A percentile compares a stretch with the other conserved stretches of the same genome.
phyloP scores from a whole-genome alignment of 148 eudicot genomes.

The Vaccinium macrocarpon region DNA sequence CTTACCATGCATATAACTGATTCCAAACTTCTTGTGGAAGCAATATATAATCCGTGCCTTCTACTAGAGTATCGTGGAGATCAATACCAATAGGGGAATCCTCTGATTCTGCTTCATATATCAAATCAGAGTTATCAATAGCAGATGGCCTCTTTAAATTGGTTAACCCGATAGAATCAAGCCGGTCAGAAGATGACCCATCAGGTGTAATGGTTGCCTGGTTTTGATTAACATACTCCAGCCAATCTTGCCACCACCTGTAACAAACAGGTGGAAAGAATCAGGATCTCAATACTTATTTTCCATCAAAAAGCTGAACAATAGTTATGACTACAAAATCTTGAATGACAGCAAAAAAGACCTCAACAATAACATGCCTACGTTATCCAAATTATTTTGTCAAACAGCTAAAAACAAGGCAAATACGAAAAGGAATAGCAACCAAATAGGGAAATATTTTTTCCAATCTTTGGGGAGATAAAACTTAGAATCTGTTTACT shows the following conservation, averaged over 20 bases:
- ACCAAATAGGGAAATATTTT: neutral
- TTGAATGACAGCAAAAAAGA: neutral
- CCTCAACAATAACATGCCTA: neutral
- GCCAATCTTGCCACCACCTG: constrained; percentile 99
- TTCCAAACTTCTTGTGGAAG: constrained; percentile 38
- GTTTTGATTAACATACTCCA: constrained; percentile 71
- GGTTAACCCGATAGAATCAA: constrained; percentile 36
- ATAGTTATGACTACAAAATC: neutral
- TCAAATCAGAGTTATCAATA: constrained; percentile 83
- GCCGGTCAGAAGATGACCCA: constrained; percentile 41
- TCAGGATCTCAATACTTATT: neutral
- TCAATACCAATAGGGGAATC: constrained; percentile 44
- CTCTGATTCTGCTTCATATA: constrained; percentile 46
- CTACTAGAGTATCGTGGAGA: constrained; percentile 84
- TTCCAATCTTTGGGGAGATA: neutral
- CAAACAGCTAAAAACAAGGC: neutral
- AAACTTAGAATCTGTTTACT: neutral
- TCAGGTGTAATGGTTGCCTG: constrained; percentile 43
- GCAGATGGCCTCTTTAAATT: constrained; percentile 57
- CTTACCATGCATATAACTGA: constrained; percentile 13
- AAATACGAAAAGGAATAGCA: neutral
- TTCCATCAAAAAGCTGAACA: neutral
- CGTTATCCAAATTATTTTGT: neutral
- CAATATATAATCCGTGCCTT: constrained; percentile 94
- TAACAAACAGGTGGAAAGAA: constrained; percentile 13